Percentiles rank a stretch among this genome's conserved stretches.
These are phyloP conservation scores for Plenodomus lindquistii DNA, from an alignment of 2,329 filamentous ascomycete species.

Conservation along the genomic window DNA sequence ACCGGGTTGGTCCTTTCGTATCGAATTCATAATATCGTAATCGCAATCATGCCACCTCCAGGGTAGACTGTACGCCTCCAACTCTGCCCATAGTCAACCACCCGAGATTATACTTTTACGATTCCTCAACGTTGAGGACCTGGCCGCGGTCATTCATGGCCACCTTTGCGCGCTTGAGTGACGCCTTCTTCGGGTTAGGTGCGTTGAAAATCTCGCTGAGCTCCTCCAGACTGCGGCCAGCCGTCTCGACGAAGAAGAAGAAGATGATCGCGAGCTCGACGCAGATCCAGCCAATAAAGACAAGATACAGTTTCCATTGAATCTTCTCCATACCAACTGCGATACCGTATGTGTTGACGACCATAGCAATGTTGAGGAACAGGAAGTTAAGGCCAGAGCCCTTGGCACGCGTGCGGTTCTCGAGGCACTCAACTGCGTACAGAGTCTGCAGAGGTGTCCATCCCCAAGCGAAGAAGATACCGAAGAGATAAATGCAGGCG, in stretches of 20 bases:
- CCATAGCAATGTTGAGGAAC: constrained; percentile 40
- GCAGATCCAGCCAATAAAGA: constrained; percentile 39
- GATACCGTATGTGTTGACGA: constrained; percentile 41
- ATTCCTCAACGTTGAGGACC: background rate
- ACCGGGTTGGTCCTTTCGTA: no score
- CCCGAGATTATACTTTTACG: background rate
- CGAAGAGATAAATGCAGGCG: constrained; percentile 48
- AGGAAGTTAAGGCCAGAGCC: constrained; percentile 40
- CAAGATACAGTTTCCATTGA: constrained; percentile 37
- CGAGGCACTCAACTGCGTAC: constrained; percentile 45
- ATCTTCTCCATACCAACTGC: constrained; percentile 38
- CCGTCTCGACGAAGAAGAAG: constrained; percentile 41
- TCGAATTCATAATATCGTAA: background rate
- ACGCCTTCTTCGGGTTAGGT: constrained; percentile 31
- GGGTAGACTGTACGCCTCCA: background rate
- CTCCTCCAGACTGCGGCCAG: constrained; percentile 39
- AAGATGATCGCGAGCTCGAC: constrained; percentile 34
- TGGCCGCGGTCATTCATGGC: background rate
- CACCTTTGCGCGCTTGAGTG: constrained; percentile 21
- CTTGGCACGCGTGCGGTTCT: constrained; percentile 46
- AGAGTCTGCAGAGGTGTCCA: constrained; percentile 48
- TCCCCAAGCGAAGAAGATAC: constrained; percentile 47
- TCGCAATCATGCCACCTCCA: background rate
- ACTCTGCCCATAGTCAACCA: background rate
- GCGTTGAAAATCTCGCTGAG: constrained; percentile 39